Conservation (phyloP, 345 rosid species). For the Barbarea vulgaris region DNA sequence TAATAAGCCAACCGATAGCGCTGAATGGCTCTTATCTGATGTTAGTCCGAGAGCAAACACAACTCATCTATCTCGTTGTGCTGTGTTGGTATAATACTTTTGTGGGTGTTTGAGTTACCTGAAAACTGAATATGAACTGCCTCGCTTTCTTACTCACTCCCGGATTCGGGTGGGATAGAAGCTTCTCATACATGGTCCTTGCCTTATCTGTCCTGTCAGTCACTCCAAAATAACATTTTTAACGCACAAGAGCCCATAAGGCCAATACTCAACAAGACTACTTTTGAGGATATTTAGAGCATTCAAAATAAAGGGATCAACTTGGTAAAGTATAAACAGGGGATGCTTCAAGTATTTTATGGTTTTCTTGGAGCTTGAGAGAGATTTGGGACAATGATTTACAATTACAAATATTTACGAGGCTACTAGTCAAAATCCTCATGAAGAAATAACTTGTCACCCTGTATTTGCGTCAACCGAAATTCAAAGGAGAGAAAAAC, state of each 20-base stretch:
- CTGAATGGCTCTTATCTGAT: conserved; percentile 1
- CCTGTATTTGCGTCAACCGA: neutral
- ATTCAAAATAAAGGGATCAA: neutral
- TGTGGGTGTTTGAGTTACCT: conserved; percentile 53
- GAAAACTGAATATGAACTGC: conserved; percentile 79
- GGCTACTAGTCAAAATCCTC: neutral
- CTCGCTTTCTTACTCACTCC: conserved; percentile 75
- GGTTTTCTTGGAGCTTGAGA: conserved; percentile 3
- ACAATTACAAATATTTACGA: neutral
- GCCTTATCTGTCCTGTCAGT: conserved; percentile 68
- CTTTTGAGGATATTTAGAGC: neutral
- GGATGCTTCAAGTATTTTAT: conserved; percentile 15
- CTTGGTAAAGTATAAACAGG: neutral
- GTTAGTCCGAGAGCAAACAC: neutral
- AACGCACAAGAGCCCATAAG: conserved; percentile 4
- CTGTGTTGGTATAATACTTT: neutral
- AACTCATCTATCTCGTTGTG: neutral
- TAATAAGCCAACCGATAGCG: neutral
- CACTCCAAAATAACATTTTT: conserved; percentile 4
- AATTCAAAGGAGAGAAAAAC: neutral
- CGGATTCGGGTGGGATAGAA: conserved; percentile 75
- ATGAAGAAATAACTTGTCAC: neutral
- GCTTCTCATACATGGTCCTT: conserved; percentile 78
- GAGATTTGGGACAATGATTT: neutral
- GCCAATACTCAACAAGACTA: conserved; percentile 14